Conservation (phyloP, 1,284 basidiomycete genomes). For the Trametes pubescens region DNA sequence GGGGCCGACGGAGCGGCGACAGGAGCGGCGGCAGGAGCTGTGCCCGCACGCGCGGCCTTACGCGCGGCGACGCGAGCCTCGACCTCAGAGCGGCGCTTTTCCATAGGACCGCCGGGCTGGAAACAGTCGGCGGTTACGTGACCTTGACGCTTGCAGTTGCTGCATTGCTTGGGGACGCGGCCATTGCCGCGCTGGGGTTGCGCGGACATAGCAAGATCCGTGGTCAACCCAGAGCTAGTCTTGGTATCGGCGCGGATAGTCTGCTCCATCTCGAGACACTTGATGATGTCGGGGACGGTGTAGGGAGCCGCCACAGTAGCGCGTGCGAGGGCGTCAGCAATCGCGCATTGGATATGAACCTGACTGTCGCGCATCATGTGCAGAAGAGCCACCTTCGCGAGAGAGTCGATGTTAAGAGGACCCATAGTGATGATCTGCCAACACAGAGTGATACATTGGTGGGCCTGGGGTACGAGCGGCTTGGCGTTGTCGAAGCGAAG, state of each 20-base stretch:
- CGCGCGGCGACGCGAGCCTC: constrained; percentile 2
- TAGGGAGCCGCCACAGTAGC: background rate
- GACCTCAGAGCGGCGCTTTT: constrained; percentile 6
- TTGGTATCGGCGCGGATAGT: background rate
- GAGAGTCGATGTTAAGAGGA: constrained; percentile 10
- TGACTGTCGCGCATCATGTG: constrained; percentile 18
- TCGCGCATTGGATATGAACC: constrained; percentile 10
- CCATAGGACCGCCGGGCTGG: constrained; percentile 15
- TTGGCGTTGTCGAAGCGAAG: constrained; percentile 1
- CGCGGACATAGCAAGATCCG: constrained; percentile 6
- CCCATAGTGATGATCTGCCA: constrained; percentile 28
- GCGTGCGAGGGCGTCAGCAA: constrained; percentile 17
- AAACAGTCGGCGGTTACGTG: constrained; percentile 17
- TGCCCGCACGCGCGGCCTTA: background rate
- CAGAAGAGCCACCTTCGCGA: constrained; percentile 18
- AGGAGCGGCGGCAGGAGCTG: background rate
- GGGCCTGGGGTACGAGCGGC: constrained; percentile 11
- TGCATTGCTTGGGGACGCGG: constrained; percentile 2
- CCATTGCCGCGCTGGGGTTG: background rate
- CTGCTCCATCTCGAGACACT: constrained; percentile 19
- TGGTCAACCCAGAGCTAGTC: background rate
- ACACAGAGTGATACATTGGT: constrained; percentile 5
- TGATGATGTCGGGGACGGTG: constrained; percentile 12
- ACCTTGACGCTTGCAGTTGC: constrained; percentile 17
- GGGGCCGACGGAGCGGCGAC: background rate